Conservation (phyloP, 2,329 filamentous ascomycete species). For the Pseudomassariella vexata region DNA sequence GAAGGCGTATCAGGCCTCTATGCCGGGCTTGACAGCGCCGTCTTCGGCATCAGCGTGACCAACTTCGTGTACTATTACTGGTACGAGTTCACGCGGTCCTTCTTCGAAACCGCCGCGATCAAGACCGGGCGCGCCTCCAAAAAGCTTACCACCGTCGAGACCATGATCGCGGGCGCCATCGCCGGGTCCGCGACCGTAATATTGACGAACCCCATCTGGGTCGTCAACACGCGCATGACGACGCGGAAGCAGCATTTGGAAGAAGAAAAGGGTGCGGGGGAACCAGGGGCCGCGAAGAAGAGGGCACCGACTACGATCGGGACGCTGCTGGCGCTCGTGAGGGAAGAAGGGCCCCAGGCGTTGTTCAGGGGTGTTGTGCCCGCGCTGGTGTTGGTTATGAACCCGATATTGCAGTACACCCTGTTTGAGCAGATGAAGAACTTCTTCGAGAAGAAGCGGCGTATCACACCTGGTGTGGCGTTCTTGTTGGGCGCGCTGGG, state of each 20-base stretch:
- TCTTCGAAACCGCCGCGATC: slow-evolving; percentile 74
- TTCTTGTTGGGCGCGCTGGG: slow-evolving; percentile 90
- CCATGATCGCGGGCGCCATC: slow-evolving; percentile 90
- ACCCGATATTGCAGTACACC: slow-evolving; percentile 97
- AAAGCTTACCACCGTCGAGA: slow-evolving; percentile 86
- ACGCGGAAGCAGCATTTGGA: slow-evolving; percentile 61
- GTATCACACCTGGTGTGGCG: slow-evolving; percentile 77
- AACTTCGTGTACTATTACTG: slow-evolving; percentile 99
- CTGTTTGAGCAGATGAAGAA: slow-evolving; percentile 99
- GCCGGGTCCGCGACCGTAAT: slow-evolving; percentile 92
- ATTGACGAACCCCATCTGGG: slow-evolving; percentile 98
- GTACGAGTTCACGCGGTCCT: slow-evolving; percentile 94
- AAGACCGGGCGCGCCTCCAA: slow-evolving; percentile 67
- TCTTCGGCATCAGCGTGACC: slow-evolving; percentile 96
- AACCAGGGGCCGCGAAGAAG: slow-evolving; percentile 30
- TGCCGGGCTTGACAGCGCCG: slow-evolving; percentile 83
- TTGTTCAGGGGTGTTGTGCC: slow-evolving; percentile 91
- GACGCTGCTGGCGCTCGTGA: slow-evolving; percentile 74
- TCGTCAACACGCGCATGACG: slow-evolving; percentile 97
- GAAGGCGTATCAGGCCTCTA: slow-evolving; percentile 89
- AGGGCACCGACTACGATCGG: slow-evolving; percentile 67
- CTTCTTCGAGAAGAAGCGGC: slow-evolving; percentile 63
- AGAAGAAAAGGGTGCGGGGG: slow-evolving; percentile 28
- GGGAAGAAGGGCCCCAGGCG: slow-evolving; percentile 75
- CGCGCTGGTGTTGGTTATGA: slow-evolving; percentile 89